Evolutionary conservation across 2,329 filamentous ascomycete species (phyloP), one percentile per base, ranked within the genome.

Genomic region (Alternaria angustiovoidea): DNA sequence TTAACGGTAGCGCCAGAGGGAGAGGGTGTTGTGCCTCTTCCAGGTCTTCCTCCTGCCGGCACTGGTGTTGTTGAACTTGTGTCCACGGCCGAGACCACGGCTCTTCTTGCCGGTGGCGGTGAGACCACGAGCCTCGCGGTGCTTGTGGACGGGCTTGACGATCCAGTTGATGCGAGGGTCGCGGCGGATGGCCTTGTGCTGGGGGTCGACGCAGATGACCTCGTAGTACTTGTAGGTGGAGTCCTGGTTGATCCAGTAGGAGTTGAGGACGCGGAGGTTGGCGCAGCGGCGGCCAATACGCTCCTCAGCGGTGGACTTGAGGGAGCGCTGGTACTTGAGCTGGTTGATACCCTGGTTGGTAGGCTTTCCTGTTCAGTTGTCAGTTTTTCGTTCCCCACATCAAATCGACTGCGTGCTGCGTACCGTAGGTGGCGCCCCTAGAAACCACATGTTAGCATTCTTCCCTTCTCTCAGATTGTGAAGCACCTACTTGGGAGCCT

Each of bases 221-320:
- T 99, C 95, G 88, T 89, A 99, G 92, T 99, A 99, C 89, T 99
- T 99, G 92, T 98, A 99, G 85, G 95, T 99, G 65, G 94, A 97
- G 88, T 99, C 95, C 89, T 98, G 93, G 92, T 99, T 99, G 88
- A 99, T 93, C 96, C 96, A 99, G 94, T 99, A 99, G 70, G 94
- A 98, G 92, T 99, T 99, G 81, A 99, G 91, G 81, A 99, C 95
- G 81, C 95, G 93, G 84, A 99, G 86, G 87, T 99, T 99, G 86
- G 94, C 93, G 88, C 94, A 97, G 83, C 94, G 94, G 84, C 94
- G 94, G 81, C 96, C 95, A 82, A 99, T 94, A 91, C 95, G 95
- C 91, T 99, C 95, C 89, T 99, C 96, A 78, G 96, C 96, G 78
- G 95, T 99, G 78, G 94, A 88, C 84, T 91, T 91, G 83, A 98